These are phyloP conservation scores for Trichophyton rubrum DNA, from an alignment of 2,329 filamentous ascomycete genomes.

Conservation along the genomic window DNA sequence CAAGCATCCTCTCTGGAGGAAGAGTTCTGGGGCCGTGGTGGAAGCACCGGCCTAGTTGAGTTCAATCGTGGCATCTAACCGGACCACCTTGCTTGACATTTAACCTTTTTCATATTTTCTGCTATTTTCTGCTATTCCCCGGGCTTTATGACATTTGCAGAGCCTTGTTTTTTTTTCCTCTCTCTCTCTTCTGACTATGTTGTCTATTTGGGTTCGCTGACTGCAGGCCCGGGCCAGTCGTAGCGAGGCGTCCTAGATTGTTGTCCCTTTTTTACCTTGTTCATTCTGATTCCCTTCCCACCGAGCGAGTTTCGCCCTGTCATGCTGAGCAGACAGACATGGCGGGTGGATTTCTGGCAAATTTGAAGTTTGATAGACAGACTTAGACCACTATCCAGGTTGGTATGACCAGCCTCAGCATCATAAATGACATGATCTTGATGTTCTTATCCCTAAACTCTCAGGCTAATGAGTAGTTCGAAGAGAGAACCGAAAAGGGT, in stretches of 20 bases:
- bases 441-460: no score
- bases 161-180: neutral
- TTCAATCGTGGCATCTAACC: constrained; percentile 85
- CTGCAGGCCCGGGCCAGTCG: neutral
- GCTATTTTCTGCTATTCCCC: neutral
- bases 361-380: neutral
- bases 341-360: neutral
- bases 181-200: neutral
- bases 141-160: neutral
- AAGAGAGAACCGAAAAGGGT: neutral
- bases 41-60: constrained; percentile 70
- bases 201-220: constrained; percentile 1
- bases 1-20: constrained; percentile 63
- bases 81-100: neutral
- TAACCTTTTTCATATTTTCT: neutral
- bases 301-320: neutral
- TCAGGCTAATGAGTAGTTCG: no score
- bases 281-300: neutral
- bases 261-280: neutral
- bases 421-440: neutral
- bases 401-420: neutral
- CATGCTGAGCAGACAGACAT: neutral
- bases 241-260: constrained; percentile 1
- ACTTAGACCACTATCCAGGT: neutral
- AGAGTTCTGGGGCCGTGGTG: constrained; percentile 73